These are phyloP conservation scores for Annulohypoxylon moriforme DNA, from an alignment of 495 filamentous ascomycete genomes.

Conservation along the genomic window DNA sequence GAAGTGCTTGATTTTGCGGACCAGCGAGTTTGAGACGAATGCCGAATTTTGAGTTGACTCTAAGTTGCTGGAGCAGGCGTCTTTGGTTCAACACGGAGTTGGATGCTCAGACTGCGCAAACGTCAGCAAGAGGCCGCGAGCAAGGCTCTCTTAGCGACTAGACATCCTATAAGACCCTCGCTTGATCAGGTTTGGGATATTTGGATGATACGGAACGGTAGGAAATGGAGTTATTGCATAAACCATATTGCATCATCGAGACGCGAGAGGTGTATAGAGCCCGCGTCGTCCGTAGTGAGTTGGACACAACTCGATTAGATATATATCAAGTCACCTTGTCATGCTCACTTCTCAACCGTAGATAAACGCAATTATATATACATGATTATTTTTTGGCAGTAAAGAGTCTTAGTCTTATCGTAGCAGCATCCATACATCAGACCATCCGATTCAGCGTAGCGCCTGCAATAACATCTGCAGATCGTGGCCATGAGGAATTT, in stretches of 20 bases:
- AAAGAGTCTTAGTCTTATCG: neutral
- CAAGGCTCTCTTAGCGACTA: slow-evolving; percentile 26
- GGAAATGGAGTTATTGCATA: slow-evolving; percentile 48
- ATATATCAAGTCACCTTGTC: slow-evolving; percentile 43
- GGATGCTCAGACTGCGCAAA: slow-evolving; percentile 40
- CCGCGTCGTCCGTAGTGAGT: slow-evolving; percentile 28
- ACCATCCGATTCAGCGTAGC: neutral
- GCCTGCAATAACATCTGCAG: neutral
- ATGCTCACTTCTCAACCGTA: slow-evolving; percentile 14
- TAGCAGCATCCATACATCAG: slow-evolving; percentile 6
- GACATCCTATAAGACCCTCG: slow-evolving; percentile 30
- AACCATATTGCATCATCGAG: slow-evolving; percentile 41
- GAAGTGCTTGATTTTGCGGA: slow-evolving; percentile 92
- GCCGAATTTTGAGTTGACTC: slow-evolving; percentile 31
- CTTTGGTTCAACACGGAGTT: slow-evolving; percentile 36
- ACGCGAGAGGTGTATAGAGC: slow-evolving; percentile 36
- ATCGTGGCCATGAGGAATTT: neutral
- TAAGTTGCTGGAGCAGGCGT: slow-evolving; percentile 30
- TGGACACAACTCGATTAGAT: slow-evolving; percentile 46
- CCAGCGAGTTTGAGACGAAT: slow-evolving; percentile 73
- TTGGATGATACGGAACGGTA: slow-evolving; percentile 22
- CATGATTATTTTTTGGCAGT: slow-evolving; percentile 15
- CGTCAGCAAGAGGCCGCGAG: slow-evolving; percentile 10
- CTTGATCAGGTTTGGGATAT: slow-evolving; percentile 38
- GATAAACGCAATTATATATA: slow-evolving; percentile 7